A percentile compares a stretch with the other conserved stretches of the same genome.
These are phyloP conservation scores for Trichoderma pleuroti DNA, from an alignment of 2,329 filamentous ascomycete species.

Conservation along the genomic window DNA sequence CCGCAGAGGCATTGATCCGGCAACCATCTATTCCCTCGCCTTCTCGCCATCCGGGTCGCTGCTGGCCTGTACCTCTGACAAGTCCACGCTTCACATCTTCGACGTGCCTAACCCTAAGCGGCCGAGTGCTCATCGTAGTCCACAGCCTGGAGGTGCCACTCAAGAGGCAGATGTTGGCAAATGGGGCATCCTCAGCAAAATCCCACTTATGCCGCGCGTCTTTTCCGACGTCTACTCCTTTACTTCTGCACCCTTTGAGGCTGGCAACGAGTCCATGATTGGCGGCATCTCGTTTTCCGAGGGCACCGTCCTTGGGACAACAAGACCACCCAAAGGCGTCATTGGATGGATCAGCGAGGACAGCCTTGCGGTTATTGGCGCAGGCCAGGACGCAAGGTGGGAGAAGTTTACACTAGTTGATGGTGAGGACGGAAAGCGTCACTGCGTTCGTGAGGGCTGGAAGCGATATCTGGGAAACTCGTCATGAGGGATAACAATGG, in stretches of 20 bases:
- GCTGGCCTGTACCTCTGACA: constrained; percentile 92
- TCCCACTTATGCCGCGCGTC: constrained; percentile 79
- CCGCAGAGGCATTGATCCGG: constrained; percentile 82
- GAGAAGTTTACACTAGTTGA: constrained; percentile 78
- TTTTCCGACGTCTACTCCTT: constrained; percentile 91
- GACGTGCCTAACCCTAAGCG: constrained; percentile 65
- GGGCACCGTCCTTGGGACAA: constrained; percentile 46
- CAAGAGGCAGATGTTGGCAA: constrained; percentile 59
- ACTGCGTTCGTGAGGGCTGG: constrained; percentile 73
- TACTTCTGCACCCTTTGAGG: constrained; percentile 74
- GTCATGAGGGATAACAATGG: constrained; percentile 21
- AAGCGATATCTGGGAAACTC: constrained; percentile 64
- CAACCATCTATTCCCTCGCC: constrained; percentile 79
- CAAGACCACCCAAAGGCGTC: constrained; percentile 71
- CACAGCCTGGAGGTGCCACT: constrained; percentile 28
- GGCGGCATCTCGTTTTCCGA: constrained; percentile 44
- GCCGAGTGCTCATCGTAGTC: constrained; percentile 33
- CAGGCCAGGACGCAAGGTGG: constrained; percentile 78
- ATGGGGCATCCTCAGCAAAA: constrained; percentile 80
- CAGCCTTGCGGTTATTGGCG: constrained; percentile 71
- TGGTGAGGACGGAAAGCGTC: constrained; percentile 62
- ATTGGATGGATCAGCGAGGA: constrained; percentile 79
- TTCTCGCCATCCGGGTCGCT: constrained; percentile 79
- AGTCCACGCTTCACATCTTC: constrained; percentile 92
- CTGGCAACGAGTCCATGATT: constrained; percentile 66